These are phyloP conservation scores for Podila epigama DNA, from an alignment of 192 early-diverging fungal species.

Conservation along the genomic window DNA sequence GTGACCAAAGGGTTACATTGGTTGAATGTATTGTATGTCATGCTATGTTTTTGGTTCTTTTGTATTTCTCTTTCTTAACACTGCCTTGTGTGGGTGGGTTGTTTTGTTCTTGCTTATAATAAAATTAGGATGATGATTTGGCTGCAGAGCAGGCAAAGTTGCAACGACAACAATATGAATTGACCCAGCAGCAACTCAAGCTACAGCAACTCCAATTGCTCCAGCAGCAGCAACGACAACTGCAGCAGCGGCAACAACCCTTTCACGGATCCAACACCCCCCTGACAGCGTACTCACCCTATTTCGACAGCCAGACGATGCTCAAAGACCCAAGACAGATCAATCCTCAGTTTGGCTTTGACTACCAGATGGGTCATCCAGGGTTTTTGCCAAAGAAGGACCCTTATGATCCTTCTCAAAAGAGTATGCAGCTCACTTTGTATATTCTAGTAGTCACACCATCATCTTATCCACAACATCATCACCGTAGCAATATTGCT, in stretches of 20 bases:
- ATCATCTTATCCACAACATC: too few relatives aligned
- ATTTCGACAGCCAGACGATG: slow-evolving; percentile 46
- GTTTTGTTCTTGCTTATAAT: background rate
- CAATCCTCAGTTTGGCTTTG: slow-evolving; percentile 41
- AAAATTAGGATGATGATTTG: slow-evolving; percentile 53
- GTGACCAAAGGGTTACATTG: too few relatives aligned
- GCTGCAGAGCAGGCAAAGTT: slow-evolving; percentile 50
- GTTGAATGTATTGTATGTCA: too few relatives aligned
- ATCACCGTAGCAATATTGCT: too few relatives aligned
- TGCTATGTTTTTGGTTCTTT: too few relatives aligned
- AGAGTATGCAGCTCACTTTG: slow-evolving; percentile 16
- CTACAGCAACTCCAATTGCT: slow-evolving; percentile 31
- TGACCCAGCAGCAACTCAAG: slow-evolving; percentile 59
- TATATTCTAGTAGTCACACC: too few relatives aligned
- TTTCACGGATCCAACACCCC: slow-evolving; percentile 47
- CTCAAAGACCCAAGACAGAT: slow-evolving; percentile 35
- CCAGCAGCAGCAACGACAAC: slow-evolving; percentile 28
- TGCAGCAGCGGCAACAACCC: slow-evolving; percentile 13
- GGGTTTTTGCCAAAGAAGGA: slow-evolving; percentile 32
- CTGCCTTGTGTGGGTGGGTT: too few relatives aligned
- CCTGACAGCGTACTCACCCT: slow-evolving; percentile 38
- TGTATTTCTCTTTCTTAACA: background rate
- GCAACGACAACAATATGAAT: slow-evolving; percentile 49
- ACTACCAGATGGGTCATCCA: slow-evolving; percentile 34
- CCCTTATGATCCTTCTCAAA: slow-evolving; percentile 13